These are phyloP conservation scores for Termitomyces titanicus DNA, from an alignment of 768 basidiomycete species.

Conservation along the genomic window DNA sequence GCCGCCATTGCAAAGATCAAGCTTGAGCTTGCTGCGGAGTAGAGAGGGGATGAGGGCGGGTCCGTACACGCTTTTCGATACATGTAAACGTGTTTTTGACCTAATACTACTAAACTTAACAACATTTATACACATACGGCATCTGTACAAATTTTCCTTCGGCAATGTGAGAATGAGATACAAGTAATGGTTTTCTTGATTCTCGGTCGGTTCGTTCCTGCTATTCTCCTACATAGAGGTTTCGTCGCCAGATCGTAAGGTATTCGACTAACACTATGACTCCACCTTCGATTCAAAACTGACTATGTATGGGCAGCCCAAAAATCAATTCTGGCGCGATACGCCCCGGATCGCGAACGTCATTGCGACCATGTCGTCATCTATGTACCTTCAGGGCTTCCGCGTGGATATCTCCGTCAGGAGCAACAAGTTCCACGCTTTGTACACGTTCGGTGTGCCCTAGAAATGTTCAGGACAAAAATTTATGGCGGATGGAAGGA, in stretches of 20 bases:
- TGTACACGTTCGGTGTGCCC: too few relatives aligned
- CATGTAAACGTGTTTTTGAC: too few relatives aligned
- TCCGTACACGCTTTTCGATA: too few relatives aligned
- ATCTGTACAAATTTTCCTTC: too few relatives aligned
- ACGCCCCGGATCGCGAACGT: constrained; percentile 98
- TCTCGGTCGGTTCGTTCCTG: constrained; percentile 97
- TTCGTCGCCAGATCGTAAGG: constrained; percentile 96
- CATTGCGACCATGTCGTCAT: constrained; percentile 92
- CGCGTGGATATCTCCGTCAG: constrained; percentile 98
- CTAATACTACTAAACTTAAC: too few relatives aligned
- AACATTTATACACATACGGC: too few relatives aligned
- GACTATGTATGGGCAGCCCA: constrained; percentile 84
- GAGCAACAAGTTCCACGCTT: constrained; percentile 91
- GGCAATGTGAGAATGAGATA: too few relatives aligned
- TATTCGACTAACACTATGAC: constrained; percentile 28
- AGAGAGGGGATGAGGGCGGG: constrained; percentile 21
- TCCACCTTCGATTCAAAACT: not conserved
- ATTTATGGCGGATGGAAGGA: too few relatives aligned
- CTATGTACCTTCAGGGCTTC: constrained; percentile 99
- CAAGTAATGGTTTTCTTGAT: constrained; percentile 96
- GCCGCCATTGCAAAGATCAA: constrained; percentile 93
- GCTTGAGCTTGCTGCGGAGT: constrained; percentile 80
- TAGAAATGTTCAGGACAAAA: too few relatives aligned
- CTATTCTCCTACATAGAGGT: constrained; percentile 98
- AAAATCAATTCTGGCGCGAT: constrained; percentile 94